Evolutionary conservation across 768 basidiomycete species (phyloP).

Genomic region (Amylocystis lapponica): DNA sequence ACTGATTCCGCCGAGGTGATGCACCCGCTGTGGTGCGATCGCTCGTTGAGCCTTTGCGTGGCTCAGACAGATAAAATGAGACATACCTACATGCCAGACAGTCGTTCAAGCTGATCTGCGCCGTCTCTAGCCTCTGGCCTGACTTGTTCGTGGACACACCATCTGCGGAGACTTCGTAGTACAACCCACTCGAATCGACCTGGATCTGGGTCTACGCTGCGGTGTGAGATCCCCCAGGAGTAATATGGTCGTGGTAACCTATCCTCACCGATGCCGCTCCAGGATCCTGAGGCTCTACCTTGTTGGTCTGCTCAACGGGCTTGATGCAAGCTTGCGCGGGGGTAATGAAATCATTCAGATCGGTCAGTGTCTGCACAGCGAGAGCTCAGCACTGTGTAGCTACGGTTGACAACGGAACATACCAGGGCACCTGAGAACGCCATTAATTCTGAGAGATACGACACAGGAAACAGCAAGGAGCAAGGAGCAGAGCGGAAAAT

Average conservation of each 20-base stretch:
- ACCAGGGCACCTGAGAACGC: conserved; percentile 85
- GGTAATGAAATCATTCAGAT: conserved; percentile 95
- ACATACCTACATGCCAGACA: conserved; percentile 95
- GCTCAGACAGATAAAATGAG: neutral
- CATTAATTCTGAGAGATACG: conserved; percentile 37
- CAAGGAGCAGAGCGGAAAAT: neutral
- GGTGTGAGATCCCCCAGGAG: conserved; percentile 24
- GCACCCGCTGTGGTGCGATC: conserved; percentile 62
- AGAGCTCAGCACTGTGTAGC: neutral
- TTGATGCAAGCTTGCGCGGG: conserved; percentile 98
- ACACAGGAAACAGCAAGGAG: neutral
- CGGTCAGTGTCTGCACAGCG: conserved; percentile 68
- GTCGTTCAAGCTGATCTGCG: conserved; percentile 94
- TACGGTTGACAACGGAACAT: conserved; percentile 25
- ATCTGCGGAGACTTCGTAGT: conserved; percentile 70
- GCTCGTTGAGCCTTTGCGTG: neutral
- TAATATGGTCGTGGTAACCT: conserved; percentile 4
- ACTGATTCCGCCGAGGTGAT: conserved; percentile 98
- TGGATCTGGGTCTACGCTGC: conserved; percentile 78
- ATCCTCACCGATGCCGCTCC: conserved; percentile 39
- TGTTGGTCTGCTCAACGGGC: conserved; percentile 63
- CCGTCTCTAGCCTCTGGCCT: conserved; percentile 75
- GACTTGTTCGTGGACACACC: conserved; percentile 10
- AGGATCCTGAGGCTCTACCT: conserved; percentile 34
- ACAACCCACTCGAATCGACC: conserved; percentile 78